These are phyloP conservation scores for Candida gorgasii DNA, from an alignment of 805 yeast species.

Conservation along the genomic window DNA sequence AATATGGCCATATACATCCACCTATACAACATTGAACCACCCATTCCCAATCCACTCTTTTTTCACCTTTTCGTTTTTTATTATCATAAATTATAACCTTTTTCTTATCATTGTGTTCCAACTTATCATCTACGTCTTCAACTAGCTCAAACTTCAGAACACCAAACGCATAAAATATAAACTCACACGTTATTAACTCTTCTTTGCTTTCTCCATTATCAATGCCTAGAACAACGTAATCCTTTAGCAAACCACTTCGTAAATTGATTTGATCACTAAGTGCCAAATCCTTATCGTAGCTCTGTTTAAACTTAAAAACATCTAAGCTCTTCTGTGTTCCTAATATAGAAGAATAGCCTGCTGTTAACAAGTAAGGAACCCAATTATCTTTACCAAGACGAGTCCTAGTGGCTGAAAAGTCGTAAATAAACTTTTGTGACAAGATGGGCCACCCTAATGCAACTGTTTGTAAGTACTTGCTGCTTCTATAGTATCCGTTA, in stretches of 20 bases:
- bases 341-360: slow-evolving; percentile 62
- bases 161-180: slow-evolving; percentile 49
- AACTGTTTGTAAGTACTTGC: slow-evolving; percentile 73
- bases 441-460: slow-evolving; percentile 87
- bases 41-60: slow-evolving; percentile 63
- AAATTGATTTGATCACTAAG: slow-evolving; percentile 45
- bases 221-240: slow-evolving; percentile 38
- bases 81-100: slow-evolving; percentile 31
- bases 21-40: slow-evolving; percentile 60
- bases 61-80: slow-evolving; percentile 5
- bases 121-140: slow-evolving; percentile 7
- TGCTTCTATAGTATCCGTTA: slow-evolving; percentile 58
- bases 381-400: slow-evolving; percentile 35
- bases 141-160: slow-evolving; percentile 25
- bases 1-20: slow-evolving; percentile 29
- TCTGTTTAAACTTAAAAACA: slow-evolving; percentile 42
- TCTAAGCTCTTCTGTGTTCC: slow-evolving; percentile 50
- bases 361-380: slow-evolving; percentile 61
- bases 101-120: slow-evolving; percentile 3
- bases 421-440: slow-evolving; percentile 55
- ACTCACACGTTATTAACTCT: slow-evolving; percentile 37
- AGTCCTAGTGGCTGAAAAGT: slow-evolving; percentile 36
- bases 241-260: slow-evolving; percentile 36
- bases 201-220: slow-evolving; percentile 21
- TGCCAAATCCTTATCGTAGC: slow-evolving; percentile 28